These are phyloP conservation scores for Arctostaphylos glauca DNA, from an alignment of 148 eudicot genomes.

Conservation along the genomic window DNA sequence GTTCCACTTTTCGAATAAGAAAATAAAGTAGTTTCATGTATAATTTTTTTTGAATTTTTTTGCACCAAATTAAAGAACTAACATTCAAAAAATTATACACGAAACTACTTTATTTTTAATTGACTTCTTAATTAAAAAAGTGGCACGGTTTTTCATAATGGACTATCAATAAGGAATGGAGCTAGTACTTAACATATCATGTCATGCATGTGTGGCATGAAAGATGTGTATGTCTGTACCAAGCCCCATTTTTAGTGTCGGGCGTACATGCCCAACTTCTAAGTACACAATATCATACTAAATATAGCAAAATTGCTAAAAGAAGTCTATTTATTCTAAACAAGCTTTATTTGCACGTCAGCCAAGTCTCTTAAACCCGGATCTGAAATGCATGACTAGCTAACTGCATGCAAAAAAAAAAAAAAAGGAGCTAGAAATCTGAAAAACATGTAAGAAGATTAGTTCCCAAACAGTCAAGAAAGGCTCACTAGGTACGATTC, in stretches of 20 bases:
- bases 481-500: neutral
- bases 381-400: neutral
- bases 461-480: neutral
- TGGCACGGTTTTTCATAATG: too few species aligned
- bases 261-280: neutral
- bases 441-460: neutral
- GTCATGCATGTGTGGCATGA: constrained; percentile 3
- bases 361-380: neutral
- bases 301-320: neutral
- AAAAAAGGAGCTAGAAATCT: neutral
- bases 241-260: neutral
- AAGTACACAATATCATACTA: neutral
- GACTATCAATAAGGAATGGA: neutral
- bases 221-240: neutral
- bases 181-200: neutral
- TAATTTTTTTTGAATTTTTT: too few species aligned
- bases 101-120: too few species aligned
- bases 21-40: too few species aligned
- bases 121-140: too few species aligned
- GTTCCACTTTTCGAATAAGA: too few species aligned
- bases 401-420: neutral
- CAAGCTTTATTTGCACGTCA: neutral
- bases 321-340: neutral
- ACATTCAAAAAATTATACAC: too few species aligned
- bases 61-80: too few species aligned